Percentiles rank a stretch among this genome's conserved stretches.
These are phyloP conservation scores for Claviceps capensis DNA, from an alignment of 2,329 filamentous ascomycete species.

Conservation along the genomic window DNA sequence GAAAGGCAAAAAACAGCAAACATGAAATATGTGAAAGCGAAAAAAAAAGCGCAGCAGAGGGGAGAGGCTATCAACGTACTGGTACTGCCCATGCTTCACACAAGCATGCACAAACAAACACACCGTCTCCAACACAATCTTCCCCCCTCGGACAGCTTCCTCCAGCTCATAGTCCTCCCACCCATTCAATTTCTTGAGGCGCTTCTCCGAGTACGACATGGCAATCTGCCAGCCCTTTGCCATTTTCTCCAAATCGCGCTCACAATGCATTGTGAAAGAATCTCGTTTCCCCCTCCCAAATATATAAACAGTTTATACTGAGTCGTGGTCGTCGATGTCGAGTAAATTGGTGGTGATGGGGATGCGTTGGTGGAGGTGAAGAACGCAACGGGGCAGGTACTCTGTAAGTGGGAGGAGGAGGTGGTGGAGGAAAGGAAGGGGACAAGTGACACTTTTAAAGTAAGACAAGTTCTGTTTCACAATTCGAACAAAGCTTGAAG, in stretches of 20 bases:
- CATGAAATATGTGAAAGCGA: too few relatives aligned
- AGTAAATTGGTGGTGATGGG: too few relatives aligned
- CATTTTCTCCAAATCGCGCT: slow-evolving; percentile 21
- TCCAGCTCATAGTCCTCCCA: slow-evolving; percentile 21
- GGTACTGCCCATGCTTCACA: slow-evolving; percentile 23
- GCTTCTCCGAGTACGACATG: slow-evolving; percentile 21
- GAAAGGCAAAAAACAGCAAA: neutral
- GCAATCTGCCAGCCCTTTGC: slow-evolving; percentile 25
- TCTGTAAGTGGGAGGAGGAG: too few relatives aligned
- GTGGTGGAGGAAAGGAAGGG: too few relatives aligned
- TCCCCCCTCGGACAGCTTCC: slow-evolving; percentile 18
- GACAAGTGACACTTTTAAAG: too few relatives aligned
- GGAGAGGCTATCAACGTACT: slow-evolving; percentile 12
- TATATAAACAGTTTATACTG: neutral
- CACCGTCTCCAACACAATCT: slow-evolving; percentile 23
- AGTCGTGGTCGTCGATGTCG: too few relatives aligned
- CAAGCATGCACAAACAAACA: slow-evolving; percentile 27
- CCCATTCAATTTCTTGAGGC: slow-evolving; percentile 18
- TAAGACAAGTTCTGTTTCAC: too few relatives aligned
- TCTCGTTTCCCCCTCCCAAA: too few relatives aligned
- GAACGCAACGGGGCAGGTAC: too few relatives aligned
- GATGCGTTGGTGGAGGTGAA: too few relatives aligned
- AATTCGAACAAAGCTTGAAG: too few relatives aligned
- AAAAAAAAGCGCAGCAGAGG: neutral
- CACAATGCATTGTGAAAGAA: slow-evolving; percentile 8